Conservation (phyloP, 352 stramenopile species). For the Globisporangium acanthophoron region DNA sequence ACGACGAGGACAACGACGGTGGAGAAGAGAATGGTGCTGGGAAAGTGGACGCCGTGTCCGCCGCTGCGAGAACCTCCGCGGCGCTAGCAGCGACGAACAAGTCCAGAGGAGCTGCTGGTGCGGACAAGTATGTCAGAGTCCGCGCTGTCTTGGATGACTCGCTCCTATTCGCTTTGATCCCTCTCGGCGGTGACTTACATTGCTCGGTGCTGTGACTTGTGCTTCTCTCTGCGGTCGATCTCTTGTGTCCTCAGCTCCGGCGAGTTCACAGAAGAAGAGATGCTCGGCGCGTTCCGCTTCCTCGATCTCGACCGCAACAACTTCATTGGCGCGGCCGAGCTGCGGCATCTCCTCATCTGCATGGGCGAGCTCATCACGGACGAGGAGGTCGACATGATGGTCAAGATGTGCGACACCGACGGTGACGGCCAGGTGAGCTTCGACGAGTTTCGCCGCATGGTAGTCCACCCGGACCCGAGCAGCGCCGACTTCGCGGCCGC, state of each 20-base stretch:
- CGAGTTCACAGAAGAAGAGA: slow-evolving; percentile 92
- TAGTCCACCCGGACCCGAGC: slow-evolving; percentile 87
- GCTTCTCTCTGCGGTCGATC: not conserved
- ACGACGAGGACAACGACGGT: not conserved
- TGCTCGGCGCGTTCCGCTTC: slow-evolving; percentile 88
- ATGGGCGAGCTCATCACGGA: slow-evolving; percentile 96
- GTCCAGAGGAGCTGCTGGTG: slow-evolving; percentile 1
- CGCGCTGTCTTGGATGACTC: too few species aligned
- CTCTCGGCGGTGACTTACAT: not conserved
- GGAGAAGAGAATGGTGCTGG: not conserved
- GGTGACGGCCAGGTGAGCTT: slow-evolving; percentile 92
- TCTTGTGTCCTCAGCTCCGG: slow-evolving; percentile 23
- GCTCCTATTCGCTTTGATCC: not conserved
- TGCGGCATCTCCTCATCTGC: slow-evolving; percentile 92
- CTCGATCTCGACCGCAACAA: slow-evolving; percentile 93
- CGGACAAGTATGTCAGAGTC: slow-evolving; percentile 24
- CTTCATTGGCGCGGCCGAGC: slow-evolving; percentile 89
- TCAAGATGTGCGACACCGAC: slow-evolving; percentile 90
- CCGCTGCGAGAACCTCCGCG: slow-evolving; percentile 11
- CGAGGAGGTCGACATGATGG: slow-evolving; percentile 93
- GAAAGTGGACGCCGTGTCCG: slow-evolving; percentile 15
- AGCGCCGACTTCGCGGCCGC: slow-evolving; percentile 66
- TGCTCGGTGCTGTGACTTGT: not conserved
- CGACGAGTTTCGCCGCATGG: slow-evolving; percentile 87
- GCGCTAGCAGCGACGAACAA: slow-evolving; percentile 13